Evolutionary conservation across 139 green algal genomes (phyloP).

Genomic region (Desmodesmus armatus): DNA sequence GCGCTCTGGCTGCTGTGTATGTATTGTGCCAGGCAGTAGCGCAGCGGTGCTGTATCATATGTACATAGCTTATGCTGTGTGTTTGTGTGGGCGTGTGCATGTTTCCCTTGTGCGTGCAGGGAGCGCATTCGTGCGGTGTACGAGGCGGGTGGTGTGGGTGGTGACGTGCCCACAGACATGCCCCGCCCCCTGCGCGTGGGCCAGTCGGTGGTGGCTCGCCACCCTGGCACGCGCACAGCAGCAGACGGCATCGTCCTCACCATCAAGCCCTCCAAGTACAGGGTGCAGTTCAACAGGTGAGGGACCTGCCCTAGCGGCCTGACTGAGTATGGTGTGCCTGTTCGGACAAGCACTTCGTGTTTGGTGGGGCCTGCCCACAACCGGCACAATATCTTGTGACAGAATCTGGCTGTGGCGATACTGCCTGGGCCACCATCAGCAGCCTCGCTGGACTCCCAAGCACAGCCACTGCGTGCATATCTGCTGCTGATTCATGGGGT

Average conservation of each 20-base stretch:
- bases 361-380: no score
- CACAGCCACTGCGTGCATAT: no score
- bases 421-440: no score
- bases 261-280: constrained; percentile 74
- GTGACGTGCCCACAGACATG: constrained; percentile 65
- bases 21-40: neutral
- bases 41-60: neutral
- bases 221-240: constrained; percentile 82
- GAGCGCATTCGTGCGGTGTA: constrained; percentile 52
- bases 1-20: neutral
- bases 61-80: neutral
- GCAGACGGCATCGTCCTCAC: constrained; percentile 91
- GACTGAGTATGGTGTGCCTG: no score
- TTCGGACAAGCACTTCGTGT: no score
- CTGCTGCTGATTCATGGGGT: no score
- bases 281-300: constrained; percentile 56
- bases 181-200: constrained; percentile 80
- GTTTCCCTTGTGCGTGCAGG: constrained; percentile 5
- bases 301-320: no score
- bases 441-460: no score
- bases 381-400: no score
- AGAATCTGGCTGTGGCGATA: no score
- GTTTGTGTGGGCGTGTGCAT: neutral
- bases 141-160: constrained; percentile 48
- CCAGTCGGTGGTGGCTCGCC: constrained; percentile 85